Percentiles rank a stretch among this genome's conserved stretches.
phyloP scores from a whole-genome alignment of 1,139 yeast genomes.

The Diutina ranongensis region DNA sequence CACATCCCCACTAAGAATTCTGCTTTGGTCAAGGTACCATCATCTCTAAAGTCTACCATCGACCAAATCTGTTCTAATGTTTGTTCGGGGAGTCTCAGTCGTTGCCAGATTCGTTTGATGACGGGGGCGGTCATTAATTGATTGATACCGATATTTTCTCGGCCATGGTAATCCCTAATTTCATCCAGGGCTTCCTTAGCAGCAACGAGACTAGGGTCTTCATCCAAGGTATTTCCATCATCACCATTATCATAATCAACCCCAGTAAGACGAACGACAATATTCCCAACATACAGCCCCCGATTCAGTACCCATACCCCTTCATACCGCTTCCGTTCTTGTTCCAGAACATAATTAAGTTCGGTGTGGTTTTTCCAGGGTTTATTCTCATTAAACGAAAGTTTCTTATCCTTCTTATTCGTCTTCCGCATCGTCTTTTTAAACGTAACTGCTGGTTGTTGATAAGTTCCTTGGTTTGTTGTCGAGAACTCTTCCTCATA shows the following conservation, averaged over 20 bases:
- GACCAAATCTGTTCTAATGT: slow-evolving; percentile 63
- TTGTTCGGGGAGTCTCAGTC: slow-evolving; percentile 61
- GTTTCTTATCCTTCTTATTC: slow-evolving; percentile 27
- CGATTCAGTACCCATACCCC: slow-evolving; percentile 88
- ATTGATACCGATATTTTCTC: slow-evolving; percentile 33
- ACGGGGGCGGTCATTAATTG: slow-evolving; percentile 22
- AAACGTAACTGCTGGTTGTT: slow-evolving; percentile 26
- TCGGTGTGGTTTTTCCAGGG: slow-evolving; percentile 90
- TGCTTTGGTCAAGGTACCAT: slow-evolving; percentile 67
- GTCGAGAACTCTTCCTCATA: neutral
- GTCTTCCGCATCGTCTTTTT: slow-evolving; percentile 62
- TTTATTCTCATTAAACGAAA: slow-evolving; percentile 70
- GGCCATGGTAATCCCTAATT: slow-evolving; percentile 19
- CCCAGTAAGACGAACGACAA: slow-evolving; percentile 24
- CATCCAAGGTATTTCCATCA: neutral
- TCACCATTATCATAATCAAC: slow-evolving; percentile 17
- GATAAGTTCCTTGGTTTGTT: neutral
- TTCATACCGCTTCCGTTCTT: slow-evolving; percentile 79
- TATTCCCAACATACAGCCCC: slow-evolving; percentile 46
- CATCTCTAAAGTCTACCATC: slow-evolving; percentile 63
- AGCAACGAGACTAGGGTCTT: neutral
- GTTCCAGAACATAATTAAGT: slow-evolving; percentile 46
- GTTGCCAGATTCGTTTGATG: slow-evolving; percentile 67
- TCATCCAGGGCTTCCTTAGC: slow-evolving; percentile 1
- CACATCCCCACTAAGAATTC: slow-evolving; percentile 92